Evolutionary conservation across 1,139 yeast genomes (phyloP).

Genomic region (Ogataea hybrid): DNA sequence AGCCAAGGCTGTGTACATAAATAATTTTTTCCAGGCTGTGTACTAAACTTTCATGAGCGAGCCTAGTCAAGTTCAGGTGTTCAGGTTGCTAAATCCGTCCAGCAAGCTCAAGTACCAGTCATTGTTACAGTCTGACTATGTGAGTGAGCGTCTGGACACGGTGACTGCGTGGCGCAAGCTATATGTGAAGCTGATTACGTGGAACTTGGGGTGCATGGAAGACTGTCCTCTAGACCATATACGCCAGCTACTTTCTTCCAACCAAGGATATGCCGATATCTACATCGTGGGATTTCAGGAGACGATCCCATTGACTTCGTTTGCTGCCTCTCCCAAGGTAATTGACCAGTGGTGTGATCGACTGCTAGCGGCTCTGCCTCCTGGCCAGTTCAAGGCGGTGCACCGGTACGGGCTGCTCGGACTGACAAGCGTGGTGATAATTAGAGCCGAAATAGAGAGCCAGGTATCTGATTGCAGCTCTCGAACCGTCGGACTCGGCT

Average conservation of each 20-base stretch:
- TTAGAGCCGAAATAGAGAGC: conserved; percentile 30
- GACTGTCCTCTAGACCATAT: conserved; percentile 26
- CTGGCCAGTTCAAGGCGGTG: conserved; percentile 31
- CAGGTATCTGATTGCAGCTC: conserved; percentile 39
- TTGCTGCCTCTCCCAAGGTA: conserved; percentile 42
- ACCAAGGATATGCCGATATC: conserved; percentile 34
- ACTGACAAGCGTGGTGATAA: conserved; percentile 42
- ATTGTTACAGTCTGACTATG: conserved; percentile 21
- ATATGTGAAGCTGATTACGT: conserved; percentile 36
- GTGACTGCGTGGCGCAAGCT: conserved; percentile 11
- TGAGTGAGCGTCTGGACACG: conserved; percentile 16
- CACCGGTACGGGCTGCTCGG: conserved; percentile 48
- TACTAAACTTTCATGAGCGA: conserved; percentile 1
- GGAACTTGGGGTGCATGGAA: conserved; percentile 47
- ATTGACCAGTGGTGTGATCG: conserved; percentile 38
- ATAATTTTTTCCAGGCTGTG: conserved; percentile 3
- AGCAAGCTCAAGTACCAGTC: conserved; percentile 21
- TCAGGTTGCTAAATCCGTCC: conserved; percentile 26
- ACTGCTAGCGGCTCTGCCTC: conserved; percentile 30
- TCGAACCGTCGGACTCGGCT: conserved; percentile 51
- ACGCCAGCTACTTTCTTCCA: conserved; percentile 26
- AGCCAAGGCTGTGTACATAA: conserved; percentile 4
- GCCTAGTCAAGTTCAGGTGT: conserved; percentile 8
- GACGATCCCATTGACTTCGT: conserved; percentile 46
- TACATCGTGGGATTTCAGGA: conserved; percentile 51